These are phyloP conservation scores for Balamuthia mandrillaris DNA, from an alignment of 208 protist species.

Conservation along the genomic window DNA sequence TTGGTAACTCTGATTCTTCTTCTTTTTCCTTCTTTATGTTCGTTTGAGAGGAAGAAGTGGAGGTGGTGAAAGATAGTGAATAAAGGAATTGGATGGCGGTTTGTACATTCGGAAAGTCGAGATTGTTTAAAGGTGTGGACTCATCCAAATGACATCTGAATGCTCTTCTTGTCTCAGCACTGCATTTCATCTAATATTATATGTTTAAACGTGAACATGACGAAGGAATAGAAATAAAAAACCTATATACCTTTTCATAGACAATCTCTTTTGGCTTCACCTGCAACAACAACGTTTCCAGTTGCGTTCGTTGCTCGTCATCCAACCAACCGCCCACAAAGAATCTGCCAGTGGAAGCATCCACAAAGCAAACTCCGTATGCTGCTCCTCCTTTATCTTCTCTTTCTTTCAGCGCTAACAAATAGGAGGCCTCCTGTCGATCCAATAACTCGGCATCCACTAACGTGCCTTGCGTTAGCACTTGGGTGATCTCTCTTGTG, in stretches of 20 bases:
- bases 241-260: conserved; percentile 44
- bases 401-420: conserved; percentile 50
- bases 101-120: no score
- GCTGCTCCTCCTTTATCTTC: background rate
- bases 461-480: conserved; percentile 56
- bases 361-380: conserved; percentile 55
- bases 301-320: conserved; percentile 35
- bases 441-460: conserved; percentile 53
- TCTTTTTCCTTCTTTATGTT: no score
- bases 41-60: no score
- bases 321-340: conserved; percentile 34
- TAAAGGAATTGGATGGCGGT: no score
- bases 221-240: no score
- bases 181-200: no score
- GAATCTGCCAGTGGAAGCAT: conserved; percentile 44
- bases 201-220: no score
- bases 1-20: no score
- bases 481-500: conserved; percentile 39
- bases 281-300: conserved; percentile 54
- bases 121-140: no score
- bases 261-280: conserved; percentile 53
- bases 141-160: no score
- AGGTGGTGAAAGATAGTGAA: no score
- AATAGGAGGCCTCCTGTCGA: conserved; percentile 18
- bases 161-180: no score